phyloP scores from a whole-genome alignment of 768 basidiomycete genomes.

The Kwoniella pini region DNA sequence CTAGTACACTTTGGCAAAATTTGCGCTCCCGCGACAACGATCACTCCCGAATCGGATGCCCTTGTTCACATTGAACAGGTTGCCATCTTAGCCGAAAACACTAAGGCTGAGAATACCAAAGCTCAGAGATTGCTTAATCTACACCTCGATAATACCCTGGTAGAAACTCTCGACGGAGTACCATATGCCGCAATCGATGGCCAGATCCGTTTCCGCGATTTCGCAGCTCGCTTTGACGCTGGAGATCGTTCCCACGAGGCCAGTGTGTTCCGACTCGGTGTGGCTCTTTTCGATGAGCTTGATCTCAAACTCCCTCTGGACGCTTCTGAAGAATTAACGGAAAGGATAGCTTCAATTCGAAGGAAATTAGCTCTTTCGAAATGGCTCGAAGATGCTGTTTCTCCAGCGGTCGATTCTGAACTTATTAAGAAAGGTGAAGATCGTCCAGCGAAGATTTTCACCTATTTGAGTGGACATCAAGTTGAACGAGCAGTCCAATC shows the following conservation, averaged over 20 bases:
- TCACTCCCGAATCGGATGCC: constrained; percentile 30
- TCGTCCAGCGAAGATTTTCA: constrained; percentile 63
- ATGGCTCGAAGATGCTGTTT: constrained; percentile 79
- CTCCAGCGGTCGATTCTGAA: constrained; percentile 70
- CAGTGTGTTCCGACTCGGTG: constrained; percentile 80
- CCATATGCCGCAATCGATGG: constrained; percentile 61
- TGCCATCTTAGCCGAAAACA: constrained; percentile 35
- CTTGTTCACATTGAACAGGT: constrained; percentile 45
- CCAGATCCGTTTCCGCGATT: constrained; percentile 74
- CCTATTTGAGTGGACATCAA: constrained; percentile 81
- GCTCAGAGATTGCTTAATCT: constrained; percentile 71
- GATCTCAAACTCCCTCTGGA: constrained; percentile 64
- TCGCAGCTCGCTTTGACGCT: constrained; percentile 68
- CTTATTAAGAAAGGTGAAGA: constrained; percentile 60
- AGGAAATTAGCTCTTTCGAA: constrained; percentile 76
- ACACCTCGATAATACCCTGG: constrained; percentile 72
- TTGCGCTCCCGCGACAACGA: constrained; percentile 24
- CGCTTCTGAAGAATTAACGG: constrained; percentile 56
- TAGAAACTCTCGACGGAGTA: constrained; percentile 63
- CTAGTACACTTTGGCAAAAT: constrained; percentile 76
- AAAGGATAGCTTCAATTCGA: constrained; percentile 65
- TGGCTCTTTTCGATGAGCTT: constrained; percentile 83
- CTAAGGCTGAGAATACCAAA: constrained; percentile 50
- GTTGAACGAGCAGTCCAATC: constrained; percentile 75
- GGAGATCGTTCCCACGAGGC: constrained; percentile 75